Percentiles rank a stretch among this genome's conserved stretches.
Conservation (phyloP, 1,284 basidiomycete species). For the Phlebopus sp. region DNA sequence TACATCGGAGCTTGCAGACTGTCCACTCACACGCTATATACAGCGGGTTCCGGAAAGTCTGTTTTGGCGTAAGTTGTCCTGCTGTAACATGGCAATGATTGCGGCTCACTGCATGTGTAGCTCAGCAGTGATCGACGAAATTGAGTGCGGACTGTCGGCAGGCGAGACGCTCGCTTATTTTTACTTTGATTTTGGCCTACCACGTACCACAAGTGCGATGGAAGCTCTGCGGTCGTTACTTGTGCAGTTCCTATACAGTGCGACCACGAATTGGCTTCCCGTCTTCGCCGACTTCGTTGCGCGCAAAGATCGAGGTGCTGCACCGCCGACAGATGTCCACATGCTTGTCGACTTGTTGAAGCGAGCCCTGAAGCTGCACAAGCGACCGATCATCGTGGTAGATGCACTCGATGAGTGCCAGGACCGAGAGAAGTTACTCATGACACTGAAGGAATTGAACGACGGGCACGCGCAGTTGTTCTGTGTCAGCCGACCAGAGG, state of each 20-base stretch:
- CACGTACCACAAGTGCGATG: not conserved
- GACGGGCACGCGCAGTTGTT: slow-evolving; percentile 4
- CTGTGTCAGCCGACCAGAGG: slow-evolving; percentile 5
- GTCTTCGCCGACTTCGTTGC: slow-evolving; percentile 1
- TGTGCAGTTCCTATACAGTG: slow-evolving; percentile 8
- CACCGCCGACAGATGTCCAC: not conserved
- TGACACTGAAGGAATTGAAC: not conserved
- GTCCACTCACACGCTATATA: no score
- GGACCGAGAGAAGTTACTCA: not conserved
- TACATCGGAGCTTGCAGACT: no score
- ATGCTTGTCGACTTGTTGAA: slow-evolving; percentile 1
- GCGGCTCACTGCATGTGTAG: not conserved
- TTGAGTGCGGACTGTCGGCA: not conserved
- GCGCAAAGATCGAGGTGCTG: not conserved
- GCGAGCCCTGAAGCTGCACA: slow-evolving; percentile 3
- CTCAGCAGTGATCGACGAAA: slow-evolving; percentile 13
- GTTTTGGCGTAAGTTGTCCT: slow-evolving; percentile 16
- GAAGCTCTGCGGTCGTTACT: slow-evolving; percentile 16
- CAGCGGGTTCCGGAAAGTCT: slow-evolving; percentile 17
- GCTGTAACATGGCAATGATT: not conserved
- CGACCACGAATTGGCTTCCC: not conserved
- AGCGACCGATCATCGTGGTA: slow-evolving; percentile 4
- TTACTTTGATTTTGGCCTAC: slow-evolving; percentile 17
- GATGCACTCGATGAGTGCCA: slow-evolving; percentile 17
- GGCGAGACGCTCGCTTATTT: slow-evolving; percentile 10